A percentile compares a stretch with the other conserved stretches of the same genome.
Conservation (phyloP, 2,329 filamentous ascomycete genomes). For the Gnomoniopsis smithogilvyi region DNA sequence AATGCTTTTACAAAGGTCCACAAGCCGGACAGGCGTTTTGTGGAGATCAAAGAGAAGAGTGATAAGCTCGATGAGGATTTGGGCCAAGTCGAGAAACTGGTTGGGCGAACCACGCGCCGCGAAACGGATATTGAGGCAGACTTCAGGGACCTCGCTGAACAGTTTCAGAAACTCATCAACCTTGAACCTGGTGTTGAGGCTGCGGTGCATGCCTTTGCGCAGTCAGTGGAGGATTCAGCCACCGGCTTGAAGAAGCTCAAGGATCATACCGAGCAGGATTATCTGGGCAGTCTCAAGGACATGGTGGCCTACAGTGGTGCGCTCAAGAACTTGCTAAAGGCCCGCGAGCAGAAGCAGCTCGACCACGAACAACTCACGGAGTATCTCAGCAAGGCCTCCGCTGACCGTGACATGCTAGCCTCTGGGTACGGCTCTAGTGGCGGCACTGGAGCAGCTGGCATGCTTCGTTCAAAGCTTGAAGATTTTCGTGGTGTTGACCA, state of each 20-base stretch:
- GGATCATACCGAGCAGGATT: slow-evolving; percentile 92
- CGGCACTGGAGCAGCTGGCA: slow-evolving; percentile 67
- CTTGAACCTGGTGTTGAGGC: slow-evolving; percentile 85
- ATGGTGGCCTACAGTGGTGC: slow-evolving; percentile 94
- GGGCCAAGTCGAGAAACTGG: slow-evolving; percentile 90
- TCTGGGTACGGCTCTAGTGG: slow-evolving; percentile 49
- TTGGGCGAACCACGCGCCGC: slow-evolving; percentile 81
- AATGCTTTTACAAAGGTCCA: slow-evolving; percentile 97
- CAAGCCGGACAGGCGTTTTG: slow-evolving; percentile 90
- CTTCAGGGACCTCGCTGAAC: slow-evolving; percentile 83
- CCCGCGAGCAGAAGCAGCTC: slow-evolving; percentile 94
- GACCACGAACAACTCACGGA: slow-evolving; percentile 96
- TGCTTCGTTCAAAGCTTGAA: slow-evolving; percentile 91
- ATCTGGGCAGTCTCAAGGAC: slow-evolving; percentile 86
- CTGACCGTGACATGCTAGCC: slow-evolving; percentile 77
- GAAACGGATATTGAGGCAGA: slow-evolving; percentile 86
- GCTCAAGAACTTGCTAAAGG: slow-evolving; percentile 83
- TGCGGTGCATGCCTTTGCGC: slow-evolving; percentile 80
- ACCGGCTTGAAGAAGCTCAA: slow-evolving; percentile 75
- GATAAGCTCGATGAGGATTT: slow-evolving; percentile 95
- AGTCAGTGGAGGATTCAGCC: slow-evolving; percentile 79
- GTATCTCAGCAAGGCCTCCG: slow-evolving; percentile 86
- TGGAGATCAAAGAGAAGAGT: slow-evolving; percentile 87
- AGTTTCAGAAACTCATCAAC: slow-evolving; percentile 89
- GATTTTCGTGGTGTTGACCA: slow-evolving; percentile 96